Evolutionary conservation across 129 eudicot species (phyloP), one percentile per base, ranked within the genome.

Genomic region (Centaurea solstitialis): DNA sequence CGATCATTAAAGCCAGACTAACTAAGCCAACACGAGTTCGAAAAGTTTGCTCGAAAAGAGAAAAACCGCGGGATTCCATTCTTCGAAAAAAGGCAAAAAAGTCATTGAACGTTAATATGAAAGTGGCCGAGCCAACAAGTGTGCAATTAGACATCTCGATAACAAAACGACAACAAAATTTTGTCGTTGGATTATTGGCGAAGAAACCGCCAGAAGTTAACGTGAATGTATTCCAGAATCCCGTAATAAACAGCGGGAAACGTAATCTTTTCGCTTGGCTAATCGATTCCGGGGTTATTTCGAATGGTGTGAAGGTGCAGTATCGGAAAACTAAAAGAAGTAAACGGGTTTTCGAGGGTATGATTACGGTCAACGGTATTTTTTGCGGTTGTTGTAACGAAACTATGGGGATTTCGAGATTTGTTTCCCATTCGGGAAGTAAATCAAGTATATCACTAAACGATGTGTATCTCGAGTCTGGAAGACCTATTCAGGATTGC

Each of bases 231-330:
- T 0, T 17, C 17, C 65, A 7, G n/a, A 57, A 57, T 57, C 22
- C 65, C 9, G 22, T 8, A n/a, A 11, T 43, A 43, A 43, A 80
- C 72, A 39, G 81, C 15, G 90, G 93, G 66, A 89, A 89, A 53
- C 90, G 84, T 33, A 80, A 77, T 81, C 79, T 91, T 70, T 86
- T 87, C 20, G 69, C 91, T 0, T 91, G 97, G 97, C 83, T 91
- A 91, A 89, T 91, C 83, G 93, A 91, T 76, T 75, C 80, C 69
- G 90, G 87, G 38, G 78, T 83, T 47, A 66, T 85, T 76, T 67
- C 74, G 9, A 75, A 67, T 73, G 88, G 84, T 59, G 81, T 39
- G 43, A 83, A 87, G 85, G 91, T 91, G 41, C 79, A 82, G 59
- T 91, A 85, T 73, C 73, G 76, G 84, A 77, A 81, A 73, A 59